Evolutionary conservation across 1,284 basidiomycete genomes (phyloP), one percentile per base, ranked within the genome.

Genomic region (Erythrobasidium hasegawianum): DNA sequence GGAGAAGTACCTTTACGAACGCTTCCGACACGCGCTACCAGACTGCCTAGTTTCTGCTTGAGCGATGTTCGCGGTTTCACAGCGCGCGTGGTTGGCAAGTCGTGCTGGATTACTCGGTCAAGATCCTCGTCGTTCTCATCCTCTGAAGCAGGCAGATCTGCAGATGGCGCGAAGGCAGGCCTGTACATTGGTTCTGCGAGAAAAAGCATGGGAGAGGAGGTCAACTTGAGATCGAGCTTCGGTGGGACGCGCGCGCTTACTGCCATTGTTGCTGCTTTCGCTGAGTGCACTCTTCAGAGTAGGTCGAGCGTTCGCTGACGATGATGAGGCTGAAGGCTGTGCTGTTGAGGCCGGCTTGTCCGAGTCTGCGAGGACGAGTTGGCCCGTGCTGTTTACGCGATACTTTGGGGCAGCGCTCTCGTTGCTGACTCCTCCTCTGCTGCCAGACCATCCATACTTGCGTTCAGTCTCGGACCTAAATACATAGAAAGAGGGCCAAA

Each of bases 381-480:
- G 39, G 8, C 62, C 62, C 13, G 50, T 40, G 22, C 56, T 65
- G 56, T 58, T 29, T 24, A 65, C 43, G 18, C 55, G 26, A 24
- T 57, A 65, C 16, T 53, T 57, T 0, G 62, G 62, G 22, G 53
- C 62, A 16, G 55, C 41, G 29, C 50, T 24, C 39, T 65, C 27
- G 29, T 65, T 65, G 41, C 50, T 26, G 20, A 65, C 55, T 33
- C 62, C 62, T 26, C 62, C 62, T 47, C 62, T 39, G 8, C 41
- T 49, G 39, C 62, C 62, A 57, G 62, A 65, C 62, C 62, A 65
- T 26, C 62, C 62, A 39, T 65, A 65, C 5, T 57, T 27, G 14
- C 62, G 55, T 38, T 65, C 62, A 49, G 62, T 58, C 29, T 65
- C 62, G 16, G 62, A 65, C 62, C 62, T 65, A 55, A 20, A 3